Base-by-base conservation (phyloP, 2,329 filamentous ascomycete species). In the Fonsecaea erecta region DNA sequence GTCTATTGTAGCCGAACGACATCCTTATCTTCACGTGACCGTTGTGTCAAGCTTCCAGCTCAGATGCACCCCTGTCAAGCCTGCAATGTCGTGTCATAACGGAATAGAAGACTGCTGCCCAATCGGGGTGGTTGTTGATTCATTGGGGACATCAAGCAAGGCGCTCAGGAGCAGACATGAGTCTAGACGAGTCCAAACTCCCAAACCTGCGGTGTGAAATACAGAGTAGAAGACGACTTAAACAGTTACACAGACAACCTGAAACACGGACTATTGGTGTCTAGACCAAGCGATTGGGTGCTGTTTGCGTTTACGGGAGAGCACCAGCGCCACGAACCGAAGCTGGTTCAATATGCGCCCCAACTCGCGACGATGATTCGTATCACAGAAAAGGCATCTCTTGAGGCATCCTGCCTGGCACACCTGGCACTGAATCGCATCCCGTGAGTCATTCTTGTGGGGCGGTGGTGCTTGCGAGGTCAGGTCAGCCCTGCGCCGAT, bases 11-110 rank as follows among this genome's bases (percentile, higher is more conserved):
- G 40, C 28, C 43, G 40, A 34, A 28, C 11, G 11, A 24, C n/a
- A 35, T 11, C 9, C 46, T 51, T 60, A 60, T 52, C 57, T 52
- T 60, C 57, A 60, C 57, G 57, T 52, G 57, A 34, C 16, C 26
- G 3, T 34, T 5, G 26, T 5, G 26, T 24, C 26, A 32, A 48
- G 43, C 43, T 24, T 24, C 37, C 37, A 40, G n/a, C 6, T 24
- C 9, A 12, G 43, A 48, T 48, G 18, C 43, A 18, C 43, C 43
- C 43, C 18, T 24, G 43, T 48, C 43, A 18, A 48, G 43, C 43
- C 43, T 48, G 43, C 7, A 11, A 21, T 18, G 8, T 48, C 43
- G 9, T 24, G 43, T 24, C 18, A 24, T 18, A 24, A 48, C 21
- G 18, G 43, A 11, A 48, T 16, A 24, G 43, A 48, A 21, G 43